phyloP scores from a whole-genome alignment of 352 stramenopile species.

The Pythium chondricola region DNA sequence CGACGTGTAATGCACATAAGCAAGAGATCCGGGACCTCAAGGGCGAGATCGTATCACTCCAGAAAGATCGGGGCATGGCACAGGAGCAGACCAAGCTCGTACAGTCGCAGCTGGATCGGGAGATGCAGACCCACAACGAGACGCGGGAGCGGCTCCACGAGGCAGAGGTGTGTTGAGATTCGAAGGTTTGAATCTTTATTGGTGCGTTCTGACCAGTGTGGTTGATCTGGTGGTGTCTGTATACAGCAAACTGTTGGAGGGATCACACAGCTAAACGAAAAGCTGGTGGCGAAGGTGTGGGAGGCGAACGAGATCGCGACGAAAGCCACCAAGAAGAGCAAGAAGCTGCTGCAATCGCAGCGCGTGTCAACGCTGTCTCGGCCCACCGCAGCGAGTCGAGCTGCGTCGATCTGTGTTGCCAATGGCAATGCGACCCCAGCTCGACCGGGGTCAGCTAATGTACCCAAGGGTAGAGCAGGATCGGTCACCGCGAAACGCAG shows the following conservation, averaged over 20 bases:
- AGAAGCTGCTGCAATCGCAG: constrained; percentile 45
- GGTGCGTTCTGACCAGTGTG: no score
- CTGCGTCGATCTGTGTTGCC: constrained; percentile 10
- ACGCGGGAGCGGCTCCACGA: constrained; percentile 40
- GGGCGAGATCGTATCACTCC: constrained; percentile 22
- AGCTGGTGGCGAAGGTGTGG: constrained; percentile 57
- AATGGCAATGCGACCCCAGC: constrained; percentile 3
- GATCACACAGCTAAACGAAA: constrained; percentile 68
- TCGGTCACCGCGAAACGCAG: constrained; percentile 6
- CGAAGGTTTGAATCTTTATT: no score
- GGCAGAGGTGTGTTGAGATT: constrained; percentile 46
- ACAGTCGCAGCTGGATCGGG: constrained; percentile 33
- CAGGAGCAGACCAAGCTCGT: constrained; percentile 31
- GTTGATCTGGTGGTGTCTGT: no score
- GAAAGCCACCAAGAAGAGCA: constrained; percentile 46
- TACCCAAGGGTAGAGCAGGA: constrained; percentile 12
- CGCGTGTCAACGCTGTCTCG: constrained; percentile 38
- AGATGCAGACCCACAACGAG: constrained; percentile 37
- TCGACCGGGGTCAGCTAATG: background rate
- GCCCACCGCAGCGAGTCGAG: constrained; percentile 51
- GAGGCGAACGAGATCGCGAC: constrained; percentile 51
- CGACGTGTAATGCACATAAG: constrained; percentile 26
- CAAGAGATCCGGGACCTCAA: constrained; percentile 25
- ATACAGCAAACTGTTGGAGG: constrained; percentile 52
- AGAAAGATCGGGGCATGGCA: constrained; percentile 21